Evolutionary conservation across 805 yeast species (phyloP), one percentile per base, ranked within the genome.

Genomic region (Candida qinlingensis): DNA sequence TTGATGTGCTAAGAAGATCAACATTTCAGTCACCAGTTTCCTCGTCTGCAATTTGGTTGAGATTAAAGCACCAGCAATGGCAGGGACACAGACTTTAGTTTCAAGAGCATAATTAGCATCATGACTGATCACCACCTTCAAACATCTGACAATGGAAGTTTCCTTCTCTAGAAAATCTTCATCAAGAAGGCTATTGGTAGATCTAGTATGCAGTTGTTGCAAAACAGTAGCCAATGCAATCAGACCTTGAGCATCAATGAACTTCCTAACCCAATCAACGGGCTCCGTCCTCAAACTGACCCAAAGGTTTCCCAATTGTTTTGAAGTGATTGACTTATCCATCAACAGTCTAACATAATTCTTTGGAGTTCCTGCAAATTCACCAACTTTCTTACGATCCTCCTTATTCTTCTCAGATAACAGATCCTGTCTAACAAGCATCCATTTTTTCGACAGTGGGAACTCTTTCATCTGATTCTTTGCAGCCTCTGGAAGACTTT

Each of bases 211-310:
- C 46, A 82, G 71, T 42, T 80, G 82, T 48, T 77, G 79, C 40
- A 94, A 69, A 36, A 80, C 81, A 12, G 81, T 79, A 7, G 88
- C 80, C 45, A 94, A 73, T 0, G 89, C 86, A 7, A 83, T 76
- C 50, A 85, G 89, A 8, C 98, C 98, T 63, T 88, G 95, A 40
- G 79, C 75, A 45, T 75, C 80, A n/a, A 89, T 73, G 58, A 94
- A 94, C 26, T 72, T 74, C 43, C 79, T 74, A 0, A 88, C 94
- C 97, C 98, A 92, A 36, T 72, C 77, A 26, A 81, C 71, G 27
- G 91, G 90, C 62, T 92, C 98, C 0, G 98, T 89, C 54, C 98
- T 80, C 39, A 92, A 72, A 42, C 96, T 88, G 6, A 94, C 96
- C 86, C 94, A 88, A 45, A 94, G 74, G 56, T 87, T 87, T 37